Conservation (phyloP, 305 asterid species). For the Striga hermonthica region DNA sequence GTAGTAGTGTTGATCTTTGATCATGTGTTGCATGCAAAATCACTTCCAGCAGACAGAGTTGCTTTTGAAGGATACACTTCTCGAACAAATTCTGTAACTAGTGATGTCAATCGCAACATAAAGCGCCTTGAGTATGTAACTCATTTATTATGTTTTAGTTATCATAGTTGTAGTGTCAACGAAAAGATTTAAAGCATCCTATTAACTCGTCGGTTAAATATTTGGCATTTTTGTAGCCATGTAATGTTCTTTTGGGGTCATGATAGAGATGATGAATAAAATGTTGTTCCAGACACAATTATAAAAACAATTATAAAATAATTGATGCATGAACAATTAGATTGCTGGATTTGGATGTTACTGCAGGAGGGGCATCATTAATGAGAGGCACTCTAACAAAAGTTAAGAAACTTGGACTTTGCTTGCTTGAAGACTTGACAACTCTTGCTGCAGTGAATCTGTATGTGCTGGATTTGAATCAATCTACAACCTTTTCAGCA, state of each 20-base stretch:
- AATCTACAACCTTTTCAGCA: conserved; percentile 32
- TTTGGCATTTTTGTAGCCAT: conserved; percentile 1
- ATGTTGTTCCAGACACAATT: conserved; percentile 30
- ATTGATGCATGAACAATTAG: conserved; percentile 45
- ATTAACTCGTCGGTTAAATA: conserved; percentile 8
- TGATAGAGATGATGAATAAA: conserved; percentile 25
- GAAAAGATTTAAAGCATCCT: conserved; percentile 12
- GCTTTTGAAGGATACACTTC: conserved; percentile 82
- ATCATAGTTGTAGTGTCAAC: conserved; percentile 23
- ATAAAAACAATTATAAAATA: conserved; percentile 32
- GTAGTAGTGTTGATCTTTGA: conserved; percentile 97
- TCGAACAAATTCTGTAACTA: conserved; percentile 84
- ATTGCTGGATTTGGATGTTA: conserved; percentile 72
- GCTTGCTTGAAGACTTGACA: conserved; percentile 94
- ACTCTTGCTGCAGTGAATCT: conserved; percentile 99
- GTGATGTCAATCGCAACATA: conserved; percentile 88
- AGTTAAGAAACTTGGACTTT: conserved; percentile 87
- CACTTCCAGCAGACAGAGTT: conserved; percentile 79
- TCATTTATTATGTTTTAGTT: conserved; percentile 26
- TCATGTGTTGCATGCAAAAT: conserved; percentile 72
- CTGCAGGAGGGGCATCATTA: conserved; percentile 60
- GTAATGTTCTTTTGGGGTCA: conserved; percentile 4
- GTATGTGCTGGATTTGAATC: conserved; percentile 74
- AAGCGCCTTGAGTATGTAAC: conserved; percentile 75
- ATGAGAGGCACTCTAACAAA: conserved; percentile 62